Conservation (phyloP, 176 grass and related monocot species). For the Avena atlantica region DNA sequence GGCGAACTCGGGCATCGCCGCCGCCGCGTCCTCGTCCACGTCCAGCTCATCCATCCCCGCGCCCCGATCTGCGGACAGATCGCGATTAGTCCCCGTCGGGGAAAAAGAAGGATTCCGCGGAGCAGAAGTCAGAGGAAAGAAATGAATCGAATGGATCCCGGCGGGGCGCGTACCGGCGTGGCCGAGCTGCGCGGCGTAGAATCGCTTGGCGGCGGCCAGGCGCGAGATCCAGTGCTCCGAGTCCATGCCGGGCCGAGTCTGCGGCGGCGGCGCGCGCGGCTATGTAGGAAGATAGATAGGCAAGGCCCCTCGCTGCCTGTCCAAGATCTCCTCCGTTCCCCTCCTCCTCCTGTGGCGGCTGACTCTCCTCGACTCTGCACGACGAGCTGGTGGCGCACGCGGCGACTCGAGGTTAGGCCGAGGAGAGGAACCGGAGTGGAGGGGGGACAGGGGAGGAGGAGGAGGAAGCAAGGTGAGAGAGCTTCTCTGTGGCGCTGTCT, state of each 20-base stretch:
- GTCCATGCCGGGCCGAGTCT: slow-evolving; percentile 52
- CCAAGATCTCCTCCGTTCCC: background rate
- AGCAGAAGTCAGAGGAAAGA: background rate
- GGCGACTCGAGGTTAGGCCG: background rate
- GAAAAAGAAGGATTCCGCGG: background rate
- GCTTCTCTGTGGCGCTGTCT: background rate
- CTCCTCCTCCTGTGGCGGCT: background rate
- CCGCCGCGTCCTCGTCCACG: slow-evolving; percentile 58
- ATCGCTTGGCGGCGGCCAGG: slow-evolving; percentile 85
- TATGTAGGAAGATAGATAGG: background rate
- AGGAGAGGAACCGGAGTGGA: background rate
- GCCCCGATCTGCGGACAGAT: slow-evolving; percentile 60
- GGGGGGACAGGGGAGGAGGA: background rate
- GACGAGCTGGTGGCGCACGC: background rate
- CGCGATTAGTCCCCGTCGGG: background rate
- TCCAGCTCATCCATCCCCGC: slow-evolving; percentile 69
- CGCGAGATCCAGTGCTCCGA: slow-evolving; percentile 97
- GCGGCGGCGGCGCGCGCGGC: background rate
- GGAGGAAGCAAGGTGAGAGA: background rate
- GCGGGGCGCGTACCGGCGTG: slow-evolving; percentile 40
- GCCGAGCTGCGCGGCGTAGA: slow-evolving; percentile 73
- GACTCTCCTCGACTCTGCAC: slow-evolving; percentile 29
- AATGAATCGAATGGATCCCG: background rate
- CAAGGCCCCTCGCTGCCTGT: background rate
- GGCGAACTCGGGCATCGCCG: slow-evolving; percentile 74